Evolutionary conservation across 164 flowering plant species (phyloP).

Genomic region (Vitis amurensis): DNA sequence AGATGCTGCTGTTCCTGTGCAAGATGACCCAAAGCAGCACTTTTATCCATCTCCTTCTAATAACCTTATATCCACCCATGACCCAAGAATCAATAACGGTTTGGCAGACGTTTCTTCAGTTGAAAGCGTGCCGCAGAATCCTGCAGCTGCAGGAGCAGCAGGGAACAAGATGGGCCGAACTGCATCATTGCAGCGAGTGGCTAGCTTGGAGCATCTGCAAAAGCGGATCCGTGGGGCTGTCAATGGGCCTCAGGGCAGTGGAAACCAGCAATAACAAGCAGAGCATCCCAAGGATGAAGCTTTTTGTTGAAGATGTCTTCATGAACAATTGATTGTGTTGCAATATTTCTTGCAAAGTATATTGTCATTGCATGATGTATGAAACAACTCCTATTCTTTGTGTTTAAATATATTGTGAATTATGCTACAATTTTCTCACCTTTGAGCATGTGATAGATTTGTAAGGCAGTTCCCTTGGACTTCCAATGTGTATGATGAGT

Average conservation of each 20-base stretch:
- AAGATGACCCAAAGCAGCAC: conserved; percentile 51
- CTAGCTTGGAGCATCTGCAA: conserved; percentile 92
- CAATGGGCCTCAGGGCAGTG: conserved; percentile 30
- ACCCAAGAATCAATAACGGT: conserved; percentile 35
- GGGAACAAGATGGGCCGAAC: conserved; percentile 61
- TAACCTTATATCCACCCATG: conserved; percentile 25
- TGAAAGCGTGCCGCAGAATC: conserved; percentile 19
- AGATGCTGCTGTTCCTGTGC: conserved; percentile 73
- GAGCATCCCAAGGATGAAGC: neutral
- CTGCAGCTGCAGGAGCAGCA: conserved; percentile 5
- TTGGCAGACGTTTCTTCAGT: conserved; percentile 40
- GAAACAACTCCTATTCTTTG: conserved; percentile 11
- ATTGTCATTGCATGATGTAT: conserved; percentile 4
- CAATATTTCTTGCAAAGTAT: neutral
- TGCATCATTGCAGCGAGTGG: conserved; percentile 78
- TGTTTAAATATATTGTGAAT: neutral
- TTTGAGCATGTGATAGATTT: conserved; percentile 6
- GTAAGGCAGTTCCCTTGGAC: no score
- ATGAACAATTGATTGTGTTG: neutral
- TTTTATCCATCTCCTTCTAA: conserved; percentile 41
- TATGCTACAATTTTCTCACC: neutral
- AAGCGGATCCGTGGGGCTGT: conserved; percentile 67
- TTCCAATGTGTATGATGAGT: no score
- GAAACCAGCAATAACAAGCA: conserved; percentile 24
- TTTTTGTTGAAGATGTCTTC: neutral